These are phyloP conservation scores for Paracorniculantispora psalliotae DNA, from an alignment of 2,329 filamentous ascomycete genomes.

Conservation along the genomic window DNA sequence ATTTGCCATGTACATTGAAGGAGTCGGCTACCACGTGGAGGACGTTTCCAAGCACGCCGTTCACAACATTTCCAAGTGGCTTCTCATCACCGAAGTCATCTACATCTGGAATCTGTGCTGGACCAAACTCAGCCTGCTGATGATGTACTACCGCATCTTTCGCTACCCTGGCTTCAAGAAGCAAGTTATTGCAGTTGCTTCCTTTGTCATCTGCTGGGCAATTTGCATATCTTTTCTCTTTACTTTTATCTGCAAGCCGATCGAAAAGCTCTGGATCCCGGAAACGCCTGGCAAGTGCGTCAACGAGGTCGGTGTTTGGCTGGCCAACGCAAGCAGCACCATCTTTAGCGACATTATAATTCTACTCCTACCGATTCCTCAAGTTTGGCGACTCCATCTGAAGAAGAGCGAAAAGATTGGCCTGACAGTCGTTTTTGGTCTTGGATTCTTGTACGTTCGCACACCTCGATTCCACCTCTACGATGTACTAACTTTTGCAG, in stretches of 20 bases:
- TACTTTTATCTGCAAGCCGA: constrained; percentile 48
- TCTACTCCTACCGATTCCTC: constrained; percentile 38
- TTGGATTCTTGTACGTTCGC: constrained; percentile 38
- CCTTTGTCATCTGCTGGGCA: constrained; percentile 42
- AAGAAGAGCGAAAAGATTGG: constrained; percentile 37
- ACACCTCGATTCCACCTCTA: background rate
- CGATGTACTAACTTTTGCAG: constrained; percentile 19
- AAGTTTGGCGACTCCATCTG: constrained; percentile 40
- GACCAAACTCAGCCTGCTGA: constrained; percentile 45
- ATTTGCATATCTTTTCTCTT: constrained; percentile 43
- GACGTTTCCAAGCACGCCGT: constrained; percentile 31
- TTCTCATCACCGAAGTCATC: constrained; percentile 43
- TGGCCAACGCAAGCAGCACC: constrained; percentile 43
- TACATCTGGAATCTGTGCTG: constrained; percentile 44
- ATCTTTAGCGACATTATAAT: constrained; percentile 44
- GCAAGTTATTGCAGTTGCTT: constrained; percentile 35
- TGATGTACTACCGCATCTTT: constrained; percentile 52
- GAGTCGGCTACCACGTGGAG: constrained; percentile 44
- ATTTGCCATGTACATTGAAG: constrained; percentile 40
- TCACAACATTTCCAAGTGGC: constrained; percentile 41
- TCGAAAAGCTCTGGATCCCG: constrained; percentile 45
- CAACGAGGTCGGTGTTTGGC: constrained; percentile 45
- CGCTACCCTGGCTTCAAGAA: constrained; percentile 38
- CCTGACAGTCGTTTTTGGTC: constrained; percentile 38
- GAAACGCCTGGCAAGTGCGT: constrained; percentile 42